These are phyloP conservation scores for Gaultheria prostrata DNA, from an alignment of 148 eudicot species.

Conservation along the genomic window DNA sequence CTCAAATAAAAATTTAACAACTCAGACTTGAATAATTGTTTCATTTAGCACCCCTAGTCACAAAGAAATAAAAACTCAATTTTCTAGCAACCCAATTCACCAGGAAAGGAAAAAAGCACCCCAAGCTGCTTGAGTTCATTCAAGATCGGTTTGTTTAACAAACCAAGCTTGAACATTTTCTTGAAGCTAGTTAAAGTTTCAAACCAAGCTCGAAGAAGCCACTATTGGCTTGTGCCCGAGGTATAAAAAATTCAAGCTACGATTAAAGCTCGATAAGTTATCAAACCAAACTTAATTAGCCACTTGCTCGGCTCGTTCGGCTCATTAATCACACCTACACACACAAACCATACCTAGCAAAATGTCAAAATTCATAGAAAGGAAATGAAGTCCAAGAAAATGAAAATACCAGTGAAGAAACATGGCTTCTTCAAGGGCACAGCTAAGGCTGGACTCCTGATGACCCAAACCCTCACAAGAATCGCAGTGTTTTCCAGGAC, in stretches of 20 bases:
- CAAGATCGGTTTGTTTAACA: neutral
- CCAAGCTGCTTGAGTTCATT: neutral
- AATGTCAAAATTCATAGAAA: no score
- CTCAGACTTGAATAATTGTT: no score
- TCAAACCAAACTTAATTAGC: neutral
- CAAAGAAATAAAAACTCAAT: neutral
- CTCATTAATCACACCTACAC: neutral
- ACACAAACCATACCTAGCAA: neutral
- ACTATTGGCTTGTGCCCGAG: neutral
- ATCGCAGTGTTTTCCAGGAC: slow-evolving; percentile 89
- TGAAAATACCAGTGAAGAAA: slow-evolving; percentile 63
- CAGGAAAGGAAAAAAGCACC: neutral
- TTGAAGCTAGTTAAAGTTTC: neutral
- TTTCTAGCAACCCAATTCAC: neutral
- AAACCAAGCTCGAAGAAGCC: neutral
- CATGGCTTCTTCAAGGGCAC: slow-evolving; percentile 94
- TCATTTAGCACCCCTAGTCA: no score
- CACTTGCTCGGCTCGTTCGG: neutral
- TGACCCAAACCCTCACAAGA: slow-evolving; percentile 91
- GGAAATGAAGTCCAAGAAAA: neutral
- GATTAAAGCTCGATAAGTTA: neutral
- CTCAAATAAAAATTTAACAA: no score
- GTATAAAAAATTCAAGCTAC: neutral
- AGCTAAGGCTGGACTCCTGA: slow-evolving; percentile 94
- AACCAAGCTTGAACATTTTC: neutral